Conservation (phyloP, 139 green algal genomes). For the Coelastrella sp. region DNA sequence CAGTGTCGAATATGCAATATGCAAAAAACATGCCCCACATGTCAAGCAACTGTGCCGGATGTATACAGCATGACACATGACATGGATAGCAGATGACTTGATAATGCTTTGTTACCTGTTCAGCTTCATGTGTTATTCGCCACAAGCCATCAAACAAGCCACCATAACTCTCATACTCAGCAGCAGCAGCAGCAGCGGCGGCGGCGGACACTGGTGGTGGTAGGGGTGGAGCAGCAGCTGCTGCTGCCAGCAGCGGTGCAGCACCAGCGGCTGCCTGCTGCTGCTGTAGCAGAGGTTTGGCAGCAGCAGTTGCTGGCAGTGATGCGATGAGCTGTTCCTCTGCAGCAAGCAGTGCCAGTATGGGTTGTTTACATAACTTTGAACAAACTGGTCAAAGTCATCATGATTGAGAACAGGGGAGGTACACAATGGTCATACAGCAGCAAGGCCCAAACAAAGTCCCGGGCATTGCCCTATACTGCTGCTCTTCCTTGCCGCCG, state of each 20-base stretch:
- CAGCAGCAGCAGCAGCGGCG: constrained; percentile 18
- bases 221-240: constrained; percentile 11
- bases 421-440: no score
- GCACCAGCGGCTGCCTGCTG: constrained; percentile 30
- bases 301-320: constrained; percentile 24
- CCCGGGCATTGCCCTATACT: no score
- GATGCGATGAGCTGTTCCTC: background rate
- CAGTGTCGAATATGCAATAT: no score
- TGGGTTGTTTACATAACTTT: no score
- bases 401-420: no score
- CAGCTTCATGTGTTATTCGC: constrained; percentile 51
- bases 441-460: no score
- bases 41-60: no score
- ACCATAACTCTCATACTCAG: background rate
- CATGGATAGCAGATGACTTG: background rate
- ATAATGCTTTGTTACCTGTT: constrained; percentile 39
- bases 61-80: background rate
- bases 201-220: constrained; percentile 9
- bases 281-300: background rate
- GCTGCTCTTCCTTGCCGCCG: no score
- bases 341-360: no score
- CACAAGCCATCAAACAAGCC: constrained; percentile 71
- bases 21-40: no score
- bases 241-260: background rate
- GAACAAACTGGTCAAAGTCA: no score